Base-by-base conservation (phyloP, 768 basidiomycete genomes). In the Butyriboletus loyo region DNA sequence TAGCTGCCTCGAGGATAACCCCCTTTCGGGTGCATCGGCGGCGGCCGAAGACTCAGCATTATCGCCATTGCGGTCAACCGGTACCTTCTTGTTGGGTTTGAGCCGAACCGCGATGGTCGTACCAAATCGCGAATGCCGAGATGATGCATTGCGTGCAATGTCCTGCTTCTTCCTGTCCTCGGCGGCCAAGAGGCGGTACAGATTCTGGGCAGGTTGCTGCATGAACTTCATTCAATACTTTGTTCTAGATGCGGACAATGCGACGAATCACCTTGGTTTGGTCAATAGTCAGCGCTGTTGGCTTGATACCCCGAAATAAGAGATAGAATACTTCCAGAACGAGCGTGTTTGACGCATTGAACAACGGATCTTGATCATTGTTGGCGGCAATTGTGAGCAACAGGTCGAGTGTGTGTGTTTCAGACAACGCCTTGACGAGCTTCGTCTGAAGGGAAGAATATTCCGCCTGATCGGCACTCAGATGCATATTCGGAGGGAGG, bases 121-220 rank as follows among this genome's bases (percentile, higher is more conserved):
- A 1, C 97, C 97, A 70, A 99, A 99, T 43, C 95, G 85, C 24
- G 93, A 92, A 72, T 99, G 97, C 30, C 97, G 82, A 21, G 92
- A 89, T 46, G 85, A 71, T 5, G 80, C 74, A 43, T 76, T 73
- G 43, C 82, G 77, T 0, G 81, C 76, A 24, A 79, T 66, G 49
- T 82, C 76, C 31, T 78, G 76, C 54, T 84, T 86, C 37, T 75
- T 76, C 50, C 79, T 80, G 55, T 83, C 83, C 72, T 99, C 97
- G 31, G 78, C 72, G 4, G 84, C 86, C 15, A 99, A 81, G 46
- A 98, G 81, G 37, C 83, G 82, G 9, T 85, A 81, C 2, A 99
- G 76, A 35, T 80, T 82, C 51, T 83, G 78, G 21, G 77, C 71
- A 44, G 86, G 75, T 84, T 86, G 86, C 87, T 90, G 62, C 27